Percentiles rank a stretch among this genome's conserved stretches.
These are phyloP conservation scores for Apophysomyces elegans DNA, from an alignment of 371 early-diverging fungal genomes.

Conservation along the genomic window DNA sequence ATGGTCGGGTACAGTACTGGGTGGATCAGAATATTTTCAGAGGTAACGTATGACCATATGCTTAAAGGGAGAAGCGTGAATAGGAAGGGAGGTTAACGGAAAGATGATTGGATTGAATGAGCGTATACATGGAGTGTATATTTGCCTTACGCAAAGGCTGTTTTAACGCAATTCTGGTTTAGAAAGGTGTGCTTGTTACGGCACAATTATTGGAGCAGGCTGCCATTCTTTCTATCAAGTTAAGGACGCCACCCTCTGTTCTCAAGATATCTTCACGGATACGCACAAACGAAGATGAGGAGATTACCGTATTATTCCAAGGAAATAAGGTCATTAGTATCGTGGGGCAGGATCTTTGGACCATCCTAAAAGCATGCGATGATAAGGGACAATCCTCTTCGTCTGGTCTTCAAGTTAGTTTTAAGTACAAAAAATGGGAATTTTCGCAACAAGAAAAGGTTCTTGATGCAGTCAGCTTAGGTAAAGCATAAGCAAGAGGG, in stretches of 20 bases:
- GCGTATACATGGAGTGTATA: too few relatives aligned
- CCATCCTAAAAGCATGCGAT: slow-evolving; percentile 59
- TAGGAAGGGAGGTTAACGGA: too few relatives aligned
- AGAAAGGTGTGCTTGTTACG: slow-evolving; percentile 58
- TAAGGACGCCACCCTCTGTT: slow-evolving; percentile 53
- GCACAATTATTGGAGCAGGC: slow-evolving; percentile 62
- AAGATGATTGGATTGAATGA: too few relatives aligned
- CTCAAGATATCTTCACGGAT: slow-evolving; percentile 29
- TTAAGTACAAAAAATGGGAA: slow-evolving; percentile 60
- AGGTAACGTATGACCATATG: slow-evolving; percentile 29
- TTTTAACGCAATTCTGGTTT: background rate
- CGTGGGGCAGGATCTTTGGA: slow-evolving; percentile 67
- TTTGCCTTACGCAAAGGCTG: background rate
- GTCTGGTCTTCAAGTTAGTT: too few relatives aligned
- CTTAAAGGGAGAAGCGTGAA: too few relatives aligned
- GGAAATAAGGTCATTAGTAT: slow-evolving; percentile 60
- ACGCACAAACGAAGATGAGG: slow-evolving; percentile 56
- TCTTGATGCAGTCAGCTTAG: slow-evolving; percentile 57
- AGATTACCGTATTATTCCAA: slow-evolving; percentile 59
- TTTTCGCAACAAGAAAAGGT: slow-evolving; percentile 57
- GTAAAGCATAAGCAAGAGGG: slow-evolving; percentile 23
- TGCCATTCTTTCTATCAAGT: slow-evolving; percentile 53
- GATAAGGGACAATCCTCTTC: slow-evolving; percentile 27
- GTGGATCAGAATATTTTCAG: slow-evolving; percentile 66
- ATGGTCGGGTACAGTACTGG: slow-evolving; percentile 67